A percentile compares a stretch with the other conserved stretches of the same genome.
Conservation (phyloP, 1,139 yeast species). For the Yamadazyma sp. region DNA sequence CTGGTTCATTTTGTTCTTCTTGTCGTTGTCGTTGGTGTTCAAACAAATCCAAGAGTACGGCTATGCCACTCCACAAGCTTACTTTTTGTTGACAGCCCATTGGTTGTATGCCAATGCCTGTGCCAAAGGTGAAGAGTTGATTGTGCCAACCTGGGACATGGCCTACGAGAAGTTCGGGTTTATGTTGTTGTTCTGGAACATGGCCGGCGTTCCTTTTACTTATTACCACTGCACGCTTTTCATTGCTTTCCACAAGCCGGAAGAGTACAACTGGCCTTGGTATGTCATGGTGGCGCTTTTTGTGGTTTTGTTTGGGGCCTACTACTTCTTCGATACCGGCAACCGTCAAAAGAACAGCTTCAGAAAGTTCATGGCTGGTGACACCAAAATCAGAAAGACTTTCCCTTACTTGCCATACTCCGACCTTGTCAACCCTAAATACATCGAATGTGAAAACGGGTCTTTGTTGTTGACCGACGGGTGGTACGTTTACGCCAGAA, state of each 20-base stretch:
- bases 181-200: slow-evolving; percentile 97
- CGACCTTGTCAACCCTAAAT: slow-evolving; percentile 76
- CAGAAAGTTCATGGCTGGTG: slow-evolving; percentile 86
- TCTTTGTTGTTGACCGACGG: slow-evolving; percentile 86
- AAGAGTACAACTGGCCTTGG: slow-evolving; percentile 71
- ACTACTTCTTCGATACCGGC: slow-evolving; percentile 92
- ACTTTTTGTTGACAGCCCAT: slow-evolving; percentile 75
- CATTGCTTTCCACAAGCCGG: slow-evolving; percentile 78
- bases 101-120: slow-evolving; percentile 97
- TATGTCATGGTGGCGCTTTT: slow-evolving; percentile 58
- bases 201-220: slow-evolving; percentile 98
- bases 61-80: slow-evolving; percentile 71
- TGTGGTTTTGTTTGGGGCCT: slow-evolving; percentile 61
- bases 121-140: slow-evolving; percentile 94
- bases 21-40: slow-evolving; percentile 71
- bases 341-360: slow-evolving; percentile 95
- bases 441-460: slow-evolving; percentile 82
- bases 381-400: slow-evolving; percentile 68
- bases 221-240: slow-evolving; percentile 91
- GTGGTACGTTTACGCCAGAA: slow-evolving; percentile 91
- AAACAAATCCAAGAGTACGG: slow-evolving; percentile 85
- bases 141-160: slow-evolving; percentile 99
- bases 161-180: slow-evolving; percentile 98
- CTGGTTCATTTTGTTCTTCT: slow-evolving; percentile 86
- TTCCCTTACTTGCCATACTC: slow-evolving; percentile 93